Evolutionary conservation across 2,329 filamentous ascomycete species (phyloP).

Genomic region (Trichoderma koningiopsis): DNA sequence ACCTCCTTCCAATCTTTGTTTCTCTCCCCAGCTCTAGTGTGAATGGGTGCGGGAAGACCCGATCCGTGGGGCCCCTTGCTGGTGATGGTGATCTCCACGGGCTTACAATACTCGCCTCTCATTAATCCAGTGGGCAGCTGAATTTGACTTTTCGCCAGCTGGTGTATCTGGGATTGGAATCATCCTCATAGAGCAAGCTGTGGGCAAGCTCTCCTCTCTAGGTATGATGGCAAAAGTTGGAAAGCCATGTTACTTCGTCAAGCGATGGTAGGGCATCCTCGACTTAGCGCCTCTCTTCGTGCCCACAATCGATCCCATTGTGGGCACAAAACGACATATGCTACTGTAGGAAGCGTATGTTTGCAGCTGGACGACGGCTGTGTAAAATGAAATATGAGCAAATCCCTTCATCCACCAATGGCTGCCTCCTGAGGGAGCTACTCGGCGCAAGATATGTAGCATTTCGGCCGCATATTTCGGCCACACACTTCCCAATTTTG

Average conservation of each 20-base stretch:
- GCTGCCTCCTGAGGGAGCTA: not conserved
- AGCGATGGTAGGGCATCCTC: conserved; percentile 19
- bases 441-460: conserved; percentile 1
- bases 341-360: conserved; percentile 6
- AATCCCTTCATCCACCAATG: not conserved
- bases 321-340: conserved; percentile 12
- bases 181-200: not conserved
- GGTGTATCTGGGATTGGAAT: not conserved
- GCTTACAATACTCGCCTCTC: not conserved
- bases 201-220: not conserved
- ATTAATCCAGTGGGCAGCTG: not conserved
- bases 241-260: not conserved
- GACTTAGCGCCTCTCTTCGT: conserved; percentile 12
- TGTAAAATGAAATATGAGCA: conserved; percentile 21
- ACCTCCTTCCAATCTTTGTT: not conserved
- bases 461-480: not conserved
- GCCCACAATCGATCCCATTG: conserved; percentile 19
- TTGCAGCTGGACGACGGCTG: conserved; percentile 7
- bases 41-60: conserved; percentile 21
- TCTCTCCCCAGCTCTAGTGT: not conserved
- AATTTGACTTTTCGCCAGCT: not conserved
- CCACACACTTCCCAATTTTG: conserved; percentile 1
- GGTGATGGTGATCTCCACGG: not conserved
- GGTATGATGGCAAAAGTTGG: conserved; percentile 1
- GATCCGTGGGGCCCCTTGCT: not conserved